A percentile compares a stretch with the other conserved stretches of the same genome.
Conservation (phyloP, 176 grass and related monocot species). For the Carex pumila region DNA sequence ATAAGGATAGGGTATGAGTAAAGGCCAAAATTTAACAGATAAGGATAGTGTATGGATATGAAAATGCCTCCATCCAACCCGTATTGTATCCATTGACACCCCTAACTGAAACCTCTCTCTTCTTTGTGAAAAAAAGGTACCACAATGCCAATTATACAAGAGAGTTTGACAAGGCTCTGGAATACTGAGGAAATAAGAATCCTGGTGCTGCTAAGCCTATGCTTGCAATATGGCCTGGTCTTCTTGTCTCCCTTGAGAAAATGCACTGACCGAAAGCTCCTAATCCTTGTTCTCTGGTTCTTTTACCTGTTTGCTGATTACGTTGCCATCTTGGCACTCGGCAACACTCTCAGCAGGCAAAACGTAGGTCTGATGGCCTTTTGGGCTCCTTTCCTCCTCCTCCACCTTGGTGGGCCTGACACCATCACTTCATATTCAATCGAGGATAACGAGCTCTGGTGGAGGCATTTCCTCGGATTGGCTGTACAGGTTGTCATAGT, state of each 20-base stretch:
- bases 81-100: too few species aligned
- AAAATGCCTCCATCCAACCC: too few species aligned
- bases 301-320: constrained; percentile 11
- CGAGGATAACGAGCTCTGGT: constrained; percentile 38
- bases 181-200: constrained; percentile 13
- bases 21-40: too few species aligned
- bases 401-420: constrained; percentile 31
- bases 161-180: constrained; percentile 2
- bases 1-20: too few species aligned
- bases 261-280: not conserved
- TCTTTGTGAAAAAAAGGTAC: too few species aligned
- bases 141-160: too few species aligned
- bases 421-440: constrained; percentile 31
- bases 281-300: constrained; percentile 18
- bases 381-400: constrained; percentile 35
- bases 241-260: not conserved
- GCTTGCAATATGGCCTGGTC: constrained; percentile 22
- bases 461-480: constrained; percentile 19
- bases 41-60: too few species aligned
- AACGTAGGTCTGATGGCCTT: not conserved
- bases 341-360: constrained; percentile 15
- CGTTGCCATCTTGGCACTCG: constrained; percentile 17
- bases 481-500: not conserved
- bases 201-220: constrained; percentile 22
- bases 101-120: too few species aligned